phyloP scores from a whole-genome alignment of 345 rosid species.

The Linum usitatissimum region DNA sequence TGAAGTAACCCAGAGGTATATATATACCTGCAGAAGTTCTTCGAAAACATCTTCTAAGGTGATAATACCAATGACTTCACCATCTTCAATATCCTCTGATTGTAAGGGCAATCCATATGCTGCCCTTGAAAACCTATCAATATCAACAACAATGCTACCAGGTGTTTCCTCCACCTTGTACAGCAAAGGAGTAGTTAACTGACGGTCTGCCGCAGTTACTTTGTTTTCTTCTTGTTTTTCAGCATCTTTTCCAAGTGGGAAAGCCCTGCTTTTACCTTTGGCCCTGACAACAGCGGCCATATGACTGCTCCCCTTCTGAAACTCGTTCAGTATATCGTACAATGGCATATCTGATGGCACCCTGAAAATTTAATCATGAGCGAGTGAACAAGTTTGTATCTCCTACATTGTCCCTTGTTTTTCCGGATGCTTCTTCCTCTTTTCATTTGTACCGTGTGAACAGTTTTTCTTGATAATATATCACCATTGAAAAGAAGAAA shows the following conservation, averaged over 20 bases:
- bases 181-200: slow-evolving; percentile 56
- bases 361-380: slow-evolving; percentile 29
- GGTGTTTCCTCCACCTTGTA: slow-evolving; percentile 39
- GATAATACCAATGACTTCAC: slow-evolving; percentile 88
- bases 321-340: slow-evolving; percentile 90
- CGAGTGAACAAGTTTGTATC: slow-evolving; percentile 4
- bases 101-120: slow-evolving; percentile 32
- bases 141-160: slow-evolving; percentile 47
- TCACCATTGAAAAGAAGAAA: background rate
- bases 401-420: too few relatives aligned
- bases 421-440: too few relatives aligned
- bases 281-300: slow-evolving; percentile 97
- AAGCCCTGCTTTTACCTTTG: slow-evolving; percentile 44
- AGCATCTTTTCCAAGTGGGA: slow-evolving; percentile 25
- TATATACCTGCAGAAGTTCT: slow-evolving; percentile 77
- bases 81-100: slow-evolving; percentile 76
- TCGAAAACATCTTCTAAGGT: slow-evolving; percentile 96
- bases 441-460: background rate
- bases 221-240: slow-evolving; percentile 33
- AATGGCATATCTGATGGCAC: slow-evolving; percentile 97
- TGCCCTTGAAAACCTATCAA: slow-evolving; percentile 38
- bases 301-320: slow-evolving; percentile 99
- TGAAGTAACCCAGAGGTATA: background rate
- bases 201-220: slow-evolving; percentile 21
- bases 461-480: background rate